Evolutionary conservation across 1,139 yeast genomes (phyloP), one percentile per base, ranked within the genome.

Genomic region (Blastobotrys elegans): DNA sequence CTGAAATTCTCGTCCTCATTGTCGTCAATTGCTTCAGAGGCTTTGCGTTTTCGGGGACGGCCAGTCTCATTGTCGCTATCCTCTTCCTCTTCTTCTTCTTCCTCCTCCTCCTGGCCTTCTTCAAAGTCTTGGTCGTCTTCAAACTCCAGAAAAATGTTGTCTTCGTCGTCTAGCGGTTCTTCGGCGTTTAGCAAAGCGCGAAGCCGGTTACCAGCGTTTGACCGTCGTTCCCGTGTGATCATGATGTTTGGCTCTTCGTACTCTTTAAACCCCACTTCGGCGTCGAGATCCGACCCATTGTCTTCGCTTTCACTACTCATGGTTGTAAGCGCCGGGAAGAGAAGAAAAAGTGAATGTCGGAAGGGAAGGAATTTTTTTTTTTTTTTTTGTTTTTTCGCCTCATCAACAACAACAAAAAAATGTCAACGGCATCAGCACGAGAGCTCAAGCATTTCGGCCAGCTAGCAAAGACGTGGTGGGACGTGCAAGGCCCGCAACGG

Each of bases 401-500:
- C 30, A 22, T 14, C 14, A 20, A 38, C 24, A 14, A 27, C 27
- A 8, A 8, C 30, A 27, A 13, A 8, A 27, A 27, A 27, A 8
- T 8, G 36, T 52, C 56, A 1, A 50, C 57, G n/a, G 58, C 63
- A 3, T 55, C 61, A 13, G 52, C 65, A 7, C 74, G 73, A 34
- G 97, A 92, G 64, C 72, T 82, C 63, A 66, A 75, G 14, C 98
- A 94, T 66, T 92, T 92, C 67, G 82, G 86, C 57, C 79, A 82
- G 31, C 71, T 92, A 44, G 98, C 99, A 1, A 75, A 84, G 13
- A 69, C 87, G 21, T 92, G 98, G 99, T 92, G 99, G 98, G 96
- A 94, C 61, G 82, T 86, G 16, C 71, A 82, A 55, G 98, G 98
- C 0, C 86, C 97, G 2, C 97, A 92, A 62, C 71, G 97, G 34